phyloP scores from a whole-genome alignment of 495 filamentous ascomycete species.

The Apodospora peruviana region DNA sequence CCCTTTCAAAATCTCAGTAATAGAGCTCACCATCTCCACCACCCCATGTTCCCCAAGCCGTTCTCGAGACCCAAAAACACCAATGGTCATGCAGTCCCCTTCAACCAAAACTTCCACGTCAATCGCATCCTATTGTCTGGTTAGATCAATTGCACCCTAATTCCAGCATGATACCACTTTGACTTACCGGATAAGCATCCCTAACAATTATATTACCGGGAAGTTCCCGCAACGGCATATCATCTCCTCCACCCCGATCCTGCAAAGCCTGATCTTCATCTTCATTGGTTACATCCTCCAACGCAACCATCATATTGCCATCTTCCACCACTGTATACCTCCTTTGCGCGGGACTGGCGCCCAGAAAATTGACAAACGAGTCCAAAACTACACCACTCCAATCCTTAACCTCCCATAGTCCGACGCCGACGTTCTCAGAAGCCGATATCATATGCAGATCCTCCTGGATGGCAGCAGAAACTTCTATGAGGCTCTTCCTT shows the following conservation, averaged over 20 bases:
- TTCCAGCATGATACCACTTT: neutral
- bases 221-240: slow-evolving; percentile 3
- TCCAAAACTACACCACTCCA: slow-evolving; percentile 44
- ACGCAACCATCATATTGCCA: neutral
- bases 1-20: slow-evolving; percentile 6
- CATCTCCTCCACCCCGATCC: neutral
- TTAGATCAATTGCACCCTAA: neutral
- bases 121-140: slow-evolving; percentile 39
- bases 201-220: slow-evolving; percentile 14
- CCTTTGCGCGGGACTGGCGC: neutral
- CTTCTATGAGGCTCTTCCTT: neutral
- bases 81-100: slow-evolving; percentile 44
- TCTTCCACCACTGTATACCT: neutral
- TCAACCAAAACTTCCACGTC: slow-evolving; percentile 50
- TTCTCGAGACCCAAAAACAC: slow-evolving; percentile 39
- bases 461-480: slow-evolving; percentile 32
- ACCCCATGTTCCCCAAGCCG: slow-evolving; percentile 9
- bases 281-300: neutral
- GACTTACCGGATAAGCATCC: slow-evolving; percentile 32
- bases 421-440: slow-evolving; percentile 26
- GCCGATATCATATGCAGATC: slow-evolving; percentile 35
- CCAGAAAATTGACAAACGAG: slow-evolving; percentile 51
- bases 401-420: slow-evolving; percentile 43
- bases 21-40: neutral
- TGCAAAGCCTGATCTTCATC: neutral